These are phyloP conservation scores for Chernovozyma sophiae-reginae DNA, from an alignment of 1,139 yeast species.

Conservation along the genomic window DNA sequence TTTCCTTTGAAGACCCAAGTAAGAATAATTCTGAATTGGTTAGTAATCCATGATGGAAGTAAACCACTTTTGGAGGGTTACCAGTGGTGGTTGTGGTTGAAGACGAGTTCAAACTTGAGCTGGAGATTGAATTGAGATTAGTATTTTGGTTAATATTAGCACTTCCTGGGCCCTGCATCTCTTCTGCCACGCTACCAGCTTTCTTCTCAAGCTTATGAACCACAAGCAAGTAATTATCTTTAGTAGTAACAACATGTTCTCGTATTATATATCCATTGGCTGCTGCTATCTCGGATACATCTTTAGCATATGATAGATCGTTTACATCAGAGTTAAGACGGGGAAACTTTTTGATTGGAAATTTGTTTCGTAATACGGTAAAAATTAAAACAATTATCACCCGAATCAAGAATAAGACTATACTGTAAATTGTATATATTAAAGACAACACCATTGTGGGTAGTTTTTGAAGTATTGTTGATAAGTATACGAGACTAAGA, in stretches of 20 bases:
- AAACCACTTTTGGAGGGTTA: conserved; percentile 22
- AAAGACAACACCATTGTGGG: conserved; percentile 6
- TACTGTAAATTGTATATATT: conserved; percentile 6
- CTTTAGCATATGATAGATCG: conserved; percentile 29
- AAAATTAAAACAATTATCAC: not conserved
- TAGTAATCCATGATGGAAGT: conserved; percentile 46
- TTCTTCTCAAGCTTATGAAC: conserved; percentile 30
- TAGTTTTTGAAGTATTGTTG: too few relatives aligned
- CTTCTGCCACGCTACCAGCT: conserved; percentile 1
- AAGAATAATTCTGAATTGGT: conserved; percentile 45
- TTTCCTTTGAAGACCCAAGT: conserved; percentile 30
- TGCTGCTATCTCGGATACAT: conserved; percentile 62
- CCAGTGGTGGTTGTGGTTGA: conserved; percentile 3
- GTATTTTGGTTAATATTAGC: too few relatives aligned
- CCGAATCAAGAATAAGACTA: conserved; percentile 5
- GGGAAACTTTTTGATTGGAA: not conserved
- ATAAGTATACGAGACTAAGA: too few relatives aligned
- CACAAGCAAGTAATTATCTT: conserved; percentile 39
- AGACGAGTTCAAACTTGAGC: not conserved
- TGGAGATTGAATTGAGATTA: not conserved
- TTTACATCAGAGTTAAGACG: not conserved
- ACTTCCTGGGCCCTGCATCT: not conserved
- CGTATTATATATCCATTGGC: conserved; percentile 61
- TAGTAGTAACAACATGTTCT: conserved; percentile 63
- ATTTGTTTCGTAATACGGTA: not conserved